Evolutionary conservation across 2,329 filamentous ascomycete genomes (phyloP), one percentile per base, ranked within the genome.

Genomic region (Hypoxylon sp.): DNA sequence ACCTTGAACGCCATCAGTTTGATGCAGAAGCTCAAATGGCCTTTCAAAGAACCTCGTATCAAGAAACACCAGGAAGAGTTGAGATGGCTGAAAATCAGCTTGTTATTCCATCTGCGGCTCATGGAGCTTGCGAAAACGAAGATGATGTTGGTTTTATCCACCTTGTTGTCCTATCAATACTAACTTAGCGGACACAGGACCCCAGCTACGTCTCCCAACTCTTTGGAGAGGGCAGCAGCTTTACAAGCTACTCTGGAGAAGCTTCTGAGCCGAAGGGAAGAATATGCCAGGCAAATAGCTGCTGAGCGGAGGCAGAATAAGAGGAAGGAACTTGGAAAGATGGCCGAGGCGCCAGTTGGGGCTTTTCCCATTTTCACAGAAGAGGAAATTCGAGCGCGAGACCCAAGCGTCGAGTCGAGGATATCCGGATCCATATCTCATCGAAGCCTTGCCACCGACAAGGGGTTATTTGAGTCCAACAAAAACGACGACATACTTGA

Each of bases 71-170:
- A 38, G 14, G 61, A 65, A 41, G 61, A 62, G 10, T 45, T 65
- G 17, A 51, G 57, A 56, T 65, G 57, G 65, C 43, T 68, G n/a
- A 68, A 65, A 43, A 46, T 68, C 1, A 68, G 53, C 53, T 25
- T 68, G 3, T 30, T 68, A 28, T 59, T 68, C 23, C 61, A 65
- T 2, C 25, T 68, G 7, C 23, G 32, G 11, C 52, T 65, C 34
- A 59, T 68, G 53, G 41, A 68, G n/a, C 48, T 68, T 11, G 61
- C 65, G 14, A 68, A 59, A 36, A 58, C 43, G 1, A 63, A 60
- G 41, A 67, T 50, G 52, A 55, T 43, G 61, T 61, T 52, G 4
- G 60, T 64, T 23, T 57, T 19, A 10, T 14, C 10, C 21, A 30
- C 21, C 13, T 28, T 17, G 2, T n/a, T 43, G 25, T 3, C 11